These are phyloP conservation scores for Cyclostephanos invisitatus DNA, from an alignment of 108 stramenopile species.

Conservation along the genomic window DNA sequence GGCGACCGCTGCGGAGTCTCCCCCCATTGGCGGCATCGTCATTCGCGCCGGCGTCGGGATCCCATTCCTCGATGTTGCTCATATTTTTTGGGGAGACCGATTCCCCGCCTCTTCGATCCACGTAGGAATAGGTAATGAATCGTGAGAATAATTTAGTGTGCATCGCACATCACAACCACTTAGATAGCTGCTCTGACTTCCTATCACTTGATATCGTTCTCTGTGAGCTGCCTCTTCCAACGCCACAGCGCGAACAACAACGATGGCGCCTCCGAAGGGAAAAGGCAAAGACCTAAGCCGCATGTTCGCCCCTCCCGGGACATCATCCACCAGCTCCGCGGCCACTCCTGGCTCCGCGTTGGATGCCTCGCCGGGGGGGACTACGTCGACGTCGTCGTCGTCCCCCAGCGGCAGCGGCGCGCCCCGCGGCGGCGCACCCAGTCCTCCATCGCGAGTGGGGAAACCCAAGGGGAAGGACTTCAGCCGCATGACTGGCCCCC, in stretches of 20 bases:
- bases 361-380: slow-evolving; percentile 16
- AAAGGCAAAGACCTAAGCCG: slow-evolving; percentile 44
- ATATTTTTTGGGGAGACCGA: too few species aligned
- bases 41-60: too few species aligned
- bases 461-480: slow-evolving; percentile 83
- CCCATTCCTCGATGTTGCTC: too few species aligned
- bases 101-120: too few species aligned
- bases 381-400: not conserved
- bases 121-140: too few species aligned
- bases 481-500: slow-evolving; percentile 60
- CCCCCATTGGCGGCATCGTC: not conserved
- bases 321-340: slow-evolving; percentile 13
- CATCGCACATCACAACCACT: too few species aligned
- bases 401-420: not conserved
- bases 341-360: not conserved
- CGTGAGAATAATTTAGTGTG: too few species aligned
- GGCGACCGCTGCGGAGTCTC: slow-evolving; percentile 4
- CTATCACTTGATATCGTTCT: not conserved
- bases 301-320: slow-evolving; percentile 29
- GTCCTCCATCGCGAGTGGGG: slow-evolving; percentile 19
- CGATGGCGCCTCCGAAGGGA: slow-evolving; percentile 20
- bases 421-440: slow-evolving; percentile 13
- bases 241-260: not conserved
- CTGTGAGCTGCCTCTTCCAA: not conserved
- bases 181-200: too few species aligned